Evolutionary conservation across 1,139 yeast species (phyloP), one percentile per base, ranked within the genome.

Genomic region (Torulaspora globosa): DNA sequence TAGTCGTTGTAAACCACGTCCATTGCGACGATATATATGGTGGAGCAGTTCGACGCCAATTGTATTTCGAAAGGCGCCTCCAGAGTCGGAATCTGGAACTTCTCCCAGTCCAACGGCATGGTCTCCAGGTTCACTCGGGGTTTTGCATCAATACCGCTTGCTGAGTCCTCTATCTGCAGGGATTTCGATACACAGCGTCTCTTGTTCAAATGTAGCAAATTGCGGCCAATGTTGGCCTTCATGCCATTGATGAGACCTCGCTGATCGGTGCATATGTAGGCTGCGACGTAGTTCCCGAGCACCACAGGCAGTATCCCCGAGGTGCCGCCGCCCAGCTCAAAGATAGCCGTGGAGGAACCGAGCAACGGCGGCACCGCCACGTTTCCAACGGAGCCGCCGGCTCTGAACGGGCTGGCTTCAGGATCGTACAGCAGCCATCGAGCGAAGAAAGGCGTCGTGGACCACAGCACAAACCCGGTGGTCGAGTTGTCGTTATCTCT

Each of bases 391-490:
- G 7, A 35, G 10, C 46, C 51, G 3, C 58, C 59, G 5, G 26
- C 24, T 28, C 59, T 48, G 15, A 62, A 51, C 9, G 53, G 46
- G 2, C 16, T 10, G 5, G 63, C 52, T 5, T 52, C 40, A 9
- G 40, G 40, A 27, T 53, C 50, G 47, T 60, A 63, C 19, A 65
- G 51, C 11, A 64, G 43, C 68, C 68, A 64, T 30, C 51, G 52
- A 15, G 58, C 26, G 39, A 65, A 63, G 41, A 60, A 60, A 3
- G 62, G 62, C 1, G 67, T 56, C 2, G 64, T 60, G 5, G 63
- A 58, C 69, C 69, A 65, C 10, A 64, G 48, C 4, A 65, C 68
- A 43, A 57, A 65, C 3, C 69, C 69, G 2, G 69, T 65, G 2
- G 69, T 65, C 9, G 69, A 65, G 41, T 64, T 64, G 18, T 54